Conservation (phyloP, 192 early-diverging fungal genomes). For the Piromyces finnis region DNA sequence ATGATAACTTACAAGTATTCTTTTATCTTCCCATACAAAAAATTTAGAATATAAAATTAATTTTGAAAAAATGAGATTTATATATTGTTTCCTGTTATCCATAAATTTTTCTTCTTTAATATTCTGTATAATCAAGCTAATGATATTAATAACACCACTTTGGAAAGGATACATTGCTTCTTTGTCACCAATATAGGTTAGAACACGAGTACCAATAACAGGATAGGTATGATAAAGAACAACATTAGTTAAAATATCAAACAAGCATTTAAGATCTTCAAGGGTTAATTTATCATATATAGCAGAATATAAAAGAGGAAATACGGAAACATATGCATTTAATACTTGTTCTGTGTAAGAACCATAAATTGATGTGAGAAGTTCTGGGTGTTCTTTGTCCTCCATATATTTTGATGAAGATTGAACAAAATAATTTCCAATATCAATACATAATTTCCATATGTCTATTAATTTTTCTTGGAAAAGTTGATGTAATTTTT, state of each 20-base stretch:
- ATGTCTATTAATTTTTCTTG: neutral
- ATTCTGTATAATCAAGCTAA: conserved; percentile 11
- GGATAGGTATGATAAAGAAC: conserved; percentile 44
- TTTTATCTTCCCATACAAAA: neutral
- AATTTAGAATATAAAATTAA: conserved; percentile 29
- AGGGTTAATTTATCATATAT: conserved; percentile 27
- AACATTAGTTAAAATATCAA: conserved; percentile 26
- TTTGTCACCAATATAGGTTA: conserved; percentile 21
- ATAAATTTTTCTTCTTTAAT: conserved; percentile 8
- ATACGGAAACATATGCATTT: conserved; percentile 35
- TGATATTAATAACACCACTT: conserved; percentile 35
- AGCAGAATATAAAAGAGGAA: conserved; percentile 38
- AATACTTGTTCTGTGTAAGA: conserved; percentile 57
- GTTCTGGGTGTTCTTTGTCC: neutral
- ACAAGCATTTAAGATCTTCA: conserved; percentile 26
- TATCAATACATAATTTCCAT: neutral
- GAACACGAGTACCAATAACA: conserved; percentile 20
- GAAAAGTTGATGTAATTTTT: conserved; percentile 1
- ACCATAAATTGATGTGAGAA: conserved; percentile 10
- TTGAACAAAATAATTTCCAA: neutral
- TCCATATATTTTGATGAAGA: conserved; percentile 6
- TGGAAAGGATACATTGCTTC: conserved; percentile 51
- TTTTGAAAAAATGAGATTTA: conserved; percentile 6
- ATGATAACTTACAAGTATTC: neutral
- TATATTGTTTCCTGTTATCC: conserved; percentile 6